Evolutionary conservation across 345 rosid genomes (phyloP).

Genomic region (Limnanthes douglasii): DNA sequence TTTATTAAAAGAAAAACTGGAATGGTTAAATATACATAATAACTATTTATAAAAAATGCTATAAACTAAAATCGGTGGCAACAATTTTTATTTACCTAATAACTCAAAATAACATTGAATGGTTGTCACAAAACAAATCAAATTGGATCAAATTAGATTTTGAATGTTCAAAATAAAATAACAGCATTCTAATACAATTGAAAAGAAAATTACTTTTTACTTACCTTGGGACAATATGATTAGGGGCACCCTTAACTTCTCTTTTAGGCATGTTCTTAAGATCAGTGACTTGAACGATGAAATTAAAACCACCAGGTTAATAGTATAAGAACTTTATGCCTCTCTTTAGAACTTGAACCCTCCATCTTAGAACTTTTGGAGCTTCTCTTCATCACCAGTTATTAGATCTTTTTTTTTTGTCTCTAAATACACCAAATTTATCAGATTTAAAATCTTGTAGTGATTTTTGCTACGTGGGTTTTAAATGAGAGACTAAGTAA

Average conservation of each 20-base stretch:
- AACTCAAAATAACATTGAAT: no score
- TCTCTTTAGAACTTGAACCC: conserved; percentile 83
- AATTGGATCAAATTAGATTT: no score
- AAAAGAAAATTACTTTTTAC: no score
- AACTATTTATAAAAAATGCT: no score
- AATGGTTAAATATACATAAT: no score
- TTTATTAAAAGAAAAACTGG: no score
- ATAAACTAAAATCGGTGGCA: no score
- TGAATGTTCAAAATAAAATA: no score
- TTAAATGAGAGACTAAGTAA: conserved; percentile 56
- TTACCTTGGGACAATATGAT: conserved; percentile 84
- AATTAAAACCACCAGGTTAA: conserved; percentile 87
- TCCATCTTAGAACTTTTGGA: conserved; percentile 69
- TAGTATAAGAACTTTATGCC: conserved; percentile 69
- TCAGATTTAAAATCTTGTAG: conserved; percentile 74
- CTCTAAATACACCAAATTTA: conserved; percentile 74
- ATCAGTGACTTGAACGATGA: conserved; percentile 88
- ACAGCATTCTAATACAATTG: no score
- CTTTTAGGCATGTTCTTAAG: conserved; percentile 94
- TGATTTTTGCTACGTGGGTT: conserved; percentile 57
- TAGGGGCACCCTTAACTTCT: conserved; percentile 81
- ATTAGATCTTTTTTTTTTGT: conserved; percentile 66
- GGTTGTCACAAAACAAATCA: no score
- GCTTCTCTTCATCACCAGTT: conserved; percentile 83
- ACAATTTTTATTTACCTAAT: no score